Evolutionary conservation across 768 basidiomycete species (phyloP), one percentile per base, ranked within the genome.

Genomic region (Termitomyces bulborhizus): DNA sequence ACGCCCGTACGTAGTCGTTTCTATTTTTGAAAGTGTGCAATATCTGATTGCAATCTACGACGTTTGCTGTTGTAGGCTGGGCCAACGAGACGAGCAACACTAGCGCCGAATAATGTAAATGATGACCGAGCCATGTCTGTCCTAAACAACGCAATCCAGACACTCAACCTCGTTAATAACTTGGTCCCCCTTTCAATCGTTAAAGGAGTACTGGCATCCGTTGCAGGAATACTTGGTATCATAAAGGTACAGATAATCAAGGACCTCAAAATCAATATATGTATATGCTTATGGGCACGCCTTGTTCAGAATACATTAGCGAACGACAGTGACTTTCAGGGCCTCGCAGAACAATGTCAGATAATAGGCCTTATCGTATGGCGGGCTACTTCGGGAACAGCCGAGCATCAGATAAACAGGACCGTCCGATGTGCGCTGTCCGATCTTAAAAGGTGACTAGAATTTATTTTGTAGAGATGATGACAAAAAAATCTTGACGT

Each of bases 301-400:
- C 6, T 21, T 29, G 8, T 16, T 39, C 26, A 61, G 53, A 53
- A 36, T 36, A 36, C 36, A 36, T 36, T 36, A 13, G 36, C 36
- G 13, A 36, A 57, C 39, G 34, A 48, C 24, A 26, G 31, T 21
- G 58, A 56, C 46, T 59, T 59, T 15, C 21, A n/a, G 15, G 55
- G 51, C 6, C 43, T 60, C 4, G 52, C 45, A 24, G 59, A 54
- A 29, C 52, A 54, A 49, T 60, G 59, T 26, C 48, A 57, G 13
- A 60, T 29, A 29, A 57, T 60, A 18, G 29, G 48, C 24, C 51
- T 59, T 13, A 32, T 56, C 6, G 46, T 59, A 37, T 56, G 54
- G 46, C 51, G 58, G 6, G 59, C 55, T 1, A 60, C 59, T 1
- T 43, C 43, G 3, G 52, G 49, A 11, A 51, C 8, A 54, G 32